Conservation (phyloP, 129 eudicot genomes). For the Tanacetum coccineum region DNA sequence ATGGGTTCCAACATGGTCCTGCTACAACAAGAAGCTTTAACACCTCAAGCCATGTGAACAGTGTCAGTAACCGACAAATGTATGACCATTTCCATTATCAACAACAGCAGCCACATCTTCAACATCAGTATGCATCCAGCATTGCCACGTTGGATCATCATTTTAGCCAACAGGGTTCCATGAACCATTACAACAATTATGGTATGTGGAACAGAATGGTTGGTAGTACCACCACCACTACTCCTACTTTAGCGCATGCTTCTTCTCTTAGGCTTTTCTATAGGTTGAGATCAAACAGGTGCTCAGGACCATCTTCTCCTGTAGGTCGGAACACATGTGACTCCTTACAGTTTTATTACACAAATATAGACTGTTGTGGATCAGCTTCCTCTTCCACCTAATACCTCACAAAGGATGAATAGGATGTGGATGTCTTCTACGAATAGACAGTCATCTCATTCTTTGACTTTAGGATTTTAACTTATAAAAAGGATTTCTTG, state of each 20-base stretch:
- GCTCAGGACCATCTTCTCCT: constrained; percentile 64
- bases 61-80: constrained; percentile 30
- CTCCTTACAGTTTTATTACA: constrained; percentile 58
- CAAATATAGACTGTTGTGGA: constrained; percentile 91
- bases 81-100: constrained; percentile 49
- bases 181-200: constrained; percentile 35
- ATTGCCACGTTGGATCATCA: constrained; percentile 42
- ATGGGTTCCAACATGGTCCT: constrained; percentile 44
- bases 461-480: too few species aligned
- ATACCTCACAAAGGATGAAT: constrained; percentile 33
- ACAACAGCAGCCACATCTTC: constrained; percentile 32
- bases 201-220: constrained; percentile 46
- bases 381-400: constrained; percentile 34
- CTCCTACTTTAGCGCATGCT: constrained; percentile 78
- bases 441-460: too few species aligned
- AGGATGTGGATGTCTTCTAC: constrained; percentile 48
- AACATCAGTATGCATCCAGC: constrained; percentile 44
- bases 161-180: constrained; percentile 27
- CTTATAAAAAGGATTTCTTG: too few species aligned
- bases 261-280: constrained; percentile 83
- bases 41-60: constrained; percentile 32
- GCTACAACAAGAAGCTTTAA: constrained; percentile 50
- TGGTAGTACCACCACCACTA: constrained; percentile 30
- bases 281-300: constrained; percentile 58
- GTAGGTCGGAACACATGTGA: constrained; percentile 78